Base-by-base conservation (phyloP, 495 filamentous ascomycete genomes). In the Tuber borchii region DNA sequence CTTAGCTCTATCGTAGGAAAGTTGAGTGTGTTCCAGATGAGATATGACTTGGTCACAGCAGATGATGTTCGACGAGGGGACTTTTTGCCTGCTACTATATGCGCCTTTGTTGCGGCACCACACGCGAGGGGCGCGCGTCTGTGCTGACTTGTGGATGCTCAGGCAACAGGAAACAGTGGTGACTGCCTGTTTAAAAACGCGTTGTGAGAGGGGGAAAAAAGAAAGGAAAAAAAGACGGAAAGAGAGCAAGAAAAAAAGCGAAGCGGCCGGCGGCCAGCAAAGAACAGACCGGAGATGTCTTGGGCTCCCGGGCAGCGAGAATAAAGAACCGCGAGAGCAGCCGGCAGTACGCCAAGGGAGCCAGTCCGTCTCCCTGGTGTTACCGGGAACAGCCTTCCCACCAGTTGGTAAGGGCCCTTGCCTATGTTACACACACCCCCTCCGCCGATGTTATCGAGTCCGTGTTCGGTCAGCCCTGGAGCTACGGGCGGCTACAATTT, bases 21-120 rank as follows among this genome's bases (percentile, higher is more conserved):
- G 76, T 78, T 61, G 77, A 79, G 61, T 75, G 74, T 76, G 61
- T 48, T 68, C 45, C 76, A 78, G 77, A 79, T 79, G 72, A 72
- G 78, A 79, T 79, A 79, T 79, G 78, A 75, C 74, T 70, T 75
- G 69, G 45, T 42, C 77, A 79, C 76, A 70, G 73, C 51, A 79
- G 76, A 79, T 79, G 77, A 79, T 71, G 72, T 72, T 71, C 40
- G 61, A 70, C 65, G 77, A 70, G 51, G 70, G 71, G 75, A 77
- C 72, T 76, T 73, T 72, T 72, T 79, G 78, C 75, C 26, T 65
- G 31, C 26, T 16, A 17, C 26, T 26, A 14, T 79, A 79, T 79
- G 78, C 78, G 75, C 76, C 56, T 79, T 79, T 75, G 75, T 70
- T 79, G 76, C 73, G 78, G 77, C 70, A 79, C 73, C 75, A 78